Base-by-base conservation (phyloP, 2,329 filamentous ascomycete genomes). In the Paramyrothecium sp. region DNA sequence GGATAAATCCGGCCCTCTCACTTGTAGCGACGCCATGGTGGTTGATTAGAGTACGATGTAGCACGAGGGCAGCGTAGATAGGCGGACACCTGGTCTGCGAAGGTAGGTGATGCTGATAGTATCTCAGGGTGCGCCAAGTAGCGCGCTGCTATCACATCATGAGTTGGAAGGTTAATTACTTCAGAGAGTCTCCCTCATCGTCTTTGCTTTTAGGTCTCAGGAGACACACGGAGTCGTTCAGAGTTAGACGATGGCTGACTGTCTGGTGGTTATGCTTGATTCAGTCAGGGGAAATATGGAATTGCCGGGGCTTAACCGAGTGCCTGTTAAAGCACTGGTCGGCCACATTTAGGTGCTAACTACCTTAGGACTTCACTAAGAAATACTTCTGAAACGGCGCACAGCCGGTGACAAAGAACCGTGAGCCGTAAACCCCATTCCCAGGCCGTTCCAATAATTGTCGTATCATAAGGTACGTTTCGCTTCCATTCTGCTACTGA, bases 21-120 rank as follows among this genome's bases (percentile, higher is more conserved):
- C 71, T 55, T 77, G 72, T 34, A 80, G 73, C 38, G 76, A 74
- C 55, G 74, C 68, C 76, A 78, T 78, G 56, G 33, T 63, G 64
- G 38, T 16, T 44, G 38, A 17, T 16, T 44, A 19, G n/a, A 19
- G 13, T 44, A 30, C 4, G 38, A 7, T 44, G 38, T 17, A 17
- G 38, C 13, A 7, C 13, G n/a, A n/a, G n/a, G n/a, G n/a, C n/a
- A n/a, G n/a, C 13, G 38, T 5, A 44, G 13, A 44, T 44, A 12
- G n/a, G 38, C 13, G 38, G 38, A 44, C n/a, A 19, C 38, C 13
- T 16, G 38, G 38, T 19, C 38, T 16, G 13, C 5, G 38, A 44
- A 44, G 38, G 5, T 4, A 17, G 38, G n/a, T 16, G 38, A 16
- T 16, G 38, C 38, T 44, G 38, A 16, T 44, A 12, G n/a, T 16